Evolutionary conservation across 176 grass and related monocot genomes (phyloP).

Genomic region (Juncus inflexus): DNA sequence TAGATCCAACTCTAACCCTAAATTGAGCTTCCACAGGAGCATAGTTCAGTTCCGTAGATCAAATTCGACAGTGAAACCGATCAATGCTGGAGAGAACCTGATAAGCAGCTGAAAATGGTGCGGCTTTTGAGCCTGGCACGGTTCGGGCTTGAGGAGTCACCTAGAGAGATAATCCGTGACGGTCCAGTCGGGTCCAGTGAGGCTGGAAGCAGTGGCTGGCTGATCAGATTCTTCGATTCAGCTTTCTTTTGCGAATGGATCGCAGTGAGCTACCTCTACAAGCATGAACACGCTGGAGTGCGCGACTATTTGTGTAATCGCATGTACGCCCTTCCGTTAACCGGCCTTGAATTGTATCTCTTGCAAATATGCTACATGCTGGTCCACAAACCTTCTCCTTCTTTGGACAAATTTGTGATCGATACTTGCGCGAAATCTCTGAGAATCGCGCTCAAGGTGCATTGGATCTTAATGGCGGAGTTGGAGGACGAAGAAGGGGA

Average conservation of each 20-base stretch:
- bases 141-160: constrained; percentile 79
- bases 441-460: constrained; percentile 92
- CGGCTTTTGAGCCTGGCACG: constrained; percentile 68
- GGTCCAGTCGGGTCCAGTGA: constrained; percentile 43
- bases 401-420: constrained; percentile 87
- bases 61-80: constrained; percentile 2
- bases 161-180: constrained; percentile 66
- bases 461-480: constrained; percentile 86
- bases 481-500: constrained; percentile 72
- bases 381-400: constrained; percentile 92
- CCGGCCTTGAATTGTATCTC: constrained; percentile 84
- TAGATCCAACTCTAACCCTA: constrained; percentile 9
- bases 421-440: constrained; percentile 87
- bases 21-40: neutral
- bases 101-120: constrained; percentile 52
- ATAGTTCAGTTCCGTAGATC: neutral
- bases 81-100: constrained; percentile 19
- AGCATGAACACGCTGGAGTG: constrained; percentile 86
- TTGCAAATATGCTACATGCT: constrained; percentile 99
- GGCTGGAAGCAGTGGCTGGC: constrained; percentile 82
- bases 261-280: constrained; percentile 99
- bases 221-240: constrained; percentile 97
- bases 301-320: constrained; percentile 98
- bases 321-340: constrained; percentile 93
- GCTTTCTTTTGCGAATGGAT: constrained; percentile 99